Evolutionary conservation across 2,329 filamentous ascomycete genomes (phyloP).

Genomic region (Ceratocystis alfenasii): DNA sequence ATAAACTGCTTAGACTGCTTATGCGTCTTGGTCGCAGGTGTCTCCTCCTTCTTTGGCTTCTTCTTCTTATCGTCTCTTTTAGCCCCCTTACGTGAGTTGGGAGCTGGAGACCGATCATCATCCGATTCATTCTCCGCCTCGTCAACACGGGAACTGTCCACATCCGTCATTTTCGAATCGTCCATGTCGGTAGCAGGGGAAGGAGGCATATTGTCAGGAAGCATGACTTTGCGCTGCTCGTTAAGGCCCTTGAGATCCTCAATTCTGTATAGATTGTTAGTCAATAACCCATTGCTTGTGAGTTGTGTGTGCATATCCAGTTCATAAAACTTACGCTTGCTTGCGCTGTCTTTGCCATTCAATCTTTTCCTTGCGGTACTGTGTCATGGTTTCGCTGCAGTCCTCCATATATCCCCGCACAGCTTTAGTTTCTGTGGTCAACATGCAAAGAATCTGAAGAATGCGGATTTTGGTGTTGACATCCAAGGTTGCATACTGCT

Average conservation of each 20-base stretch:
- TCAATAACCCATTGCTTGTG: constrained; percentile 25
- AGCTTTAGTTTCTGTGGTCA: constrained; percentile 75
- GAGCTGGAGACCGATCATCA: constrained; percentile 45
- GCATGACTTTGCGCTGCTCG: constrained; percentile 58
- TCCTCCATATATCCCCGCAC: constrained; percentile 83
- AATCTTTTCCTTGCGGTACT: constrained; percentile 89
- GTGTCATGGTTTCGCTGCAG: constrained; percentile 87
- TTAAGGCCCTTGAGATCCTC: constrained; percentile 61
- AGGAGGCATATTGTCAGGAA: constrained; percentile 59
- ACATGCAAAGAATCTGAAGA: constrained; percentile 73
- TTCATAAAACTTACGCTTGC: constrained; percentile 40
- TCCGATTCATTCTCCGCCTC: constrained; percentile 50
- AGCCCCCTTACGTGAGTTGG: constrained; percentile 14
- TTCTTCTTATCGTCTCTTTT: constrained; percentile 55
- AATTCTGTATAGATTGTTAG: constrained; percentile 38
- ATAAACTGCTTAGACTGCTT: constrained; percentile 81
- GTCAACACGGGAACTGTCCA: constrained; percentile 43
- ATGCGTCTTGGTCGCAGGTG: constrained; percentile 52
- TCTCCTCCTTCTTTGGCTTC: constrained; percentile 47
- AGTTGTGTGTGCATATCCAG: background rate
- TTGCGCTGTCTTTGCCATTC: constrained; percentile 73
- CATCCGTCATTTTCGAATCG: constrained; percentile 50
- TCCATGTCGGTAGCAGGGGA: constrained; percentile 45
- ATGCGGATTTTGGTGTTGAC: constrained; percentile 71
- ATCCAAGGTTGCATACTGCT: constrained; percentile 64